Conservation (phyloP, 179 eudicot genomes). For the Actinidia polygama region DNA sequence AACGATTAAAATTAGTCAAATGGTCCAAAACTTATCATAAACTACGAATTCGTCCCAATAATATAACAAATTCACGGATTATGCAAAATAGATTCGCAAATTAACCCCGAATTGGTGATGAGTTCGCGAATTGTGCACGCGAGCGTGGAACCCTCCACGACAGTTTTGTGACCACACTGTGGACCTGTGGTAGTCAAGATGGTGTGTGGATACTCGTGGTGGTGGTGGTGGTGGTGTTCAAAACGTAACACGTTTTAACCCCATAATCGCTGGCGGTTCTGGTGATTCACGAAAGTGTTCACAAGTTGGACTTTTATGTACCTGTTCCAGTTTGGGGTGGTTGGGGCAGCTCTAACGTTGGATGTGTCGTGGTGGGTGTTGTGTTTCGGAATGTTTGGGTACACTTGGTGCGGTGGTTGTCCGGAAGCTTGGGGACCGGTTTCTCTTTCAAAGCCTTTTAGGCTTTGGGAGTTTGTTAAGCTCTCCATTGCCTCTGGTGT, state of each 20-base stretch:
- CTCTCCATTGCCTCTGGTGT: slow-evolving; percentile 25
- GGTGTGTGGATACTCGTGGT: slow-evolving; percentile 12
- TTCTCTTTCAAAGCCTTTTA: slow-evolving; percentile 22
- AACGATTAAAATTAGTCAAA: no score
- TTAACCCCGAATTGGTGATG: no score
- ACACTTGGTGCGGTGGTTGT: slow-evolving; percentile 16
- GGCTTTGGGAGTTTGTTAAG: slow-evolving; percentile 31
- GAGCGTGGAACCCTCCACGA: no score
- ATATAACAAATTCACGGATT: no score
- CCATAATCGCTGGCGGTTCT: slow-evolving; percentile 18
- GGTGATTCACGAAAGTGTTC: slow-evolving; percentile 7
- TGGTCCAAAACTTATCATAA: no score
- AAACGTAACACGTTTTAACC: no score
- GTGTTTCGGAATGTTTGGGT: slow-evolving; percentile 14
- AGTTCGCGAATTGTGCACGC: no score
- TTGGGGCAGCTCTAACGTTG: slow-evolving; percentile 11
- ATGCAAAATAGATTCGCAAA: no score
- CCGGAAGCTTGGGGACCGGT: slow-evolving; percentile 28
- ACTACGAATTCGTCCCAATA: no score
- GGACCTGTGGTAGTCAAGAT: no score
- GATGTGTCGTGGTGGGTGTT: slow-evolving; percentile 22
- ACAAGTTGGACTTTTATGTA: slow-evolving; percentile 7
- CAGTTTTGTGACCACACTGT: no score
- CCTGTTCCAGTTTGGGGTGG: slow-evolving; percentile 16
- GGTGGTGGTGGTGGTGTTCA: no score